Base-by-base conservation (phyloP, 495 filamentous ascomycete genomes). In the Penicillium odoratum region DNA sequence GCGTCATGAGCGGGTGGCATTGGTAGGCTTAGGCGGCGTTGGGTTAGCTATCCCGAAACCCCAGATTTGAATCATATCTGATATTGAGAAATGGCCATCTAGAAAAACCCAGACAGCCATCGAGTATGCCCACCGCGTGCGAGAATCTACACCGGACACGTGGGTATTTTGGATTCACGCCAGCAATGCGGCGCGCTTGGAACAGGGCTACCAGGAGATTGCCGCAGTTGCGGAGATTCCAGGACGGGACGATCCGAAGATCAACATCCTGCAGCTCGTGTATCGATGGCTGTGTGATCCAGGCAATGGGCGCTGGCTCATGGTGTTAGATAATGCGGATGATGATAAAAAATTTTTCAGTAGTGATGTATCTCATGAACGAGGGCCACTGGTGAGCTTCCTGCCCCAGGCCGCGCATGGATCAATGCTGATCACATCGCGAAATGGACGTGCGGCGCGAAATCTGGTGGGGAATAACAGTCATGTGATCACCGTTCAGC, bases 61-160 rank as follows among this genome's bases (percentile, higher is more conserved):
- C n/a, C n/a, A n/a, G n/a, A 16, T 0, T 49, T 0, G 13, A 31
- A 28, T 49, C 1, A 49, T 1, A 49, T 33, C 26, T 49, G 10
- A 49, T 31, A n/a, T n/a, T n/a, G n/a, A n/a, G 4, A 1, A 1
- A 30, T 49, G n/a, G 15, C 47, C 28, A 11, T n/a, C 31, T 31
- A 36, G 77, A 10, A 84, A 84, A 69, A 78, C 78, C 2, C 78
- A 83, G 55, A 74, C 83, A 46, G 81, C 81, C 4, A 75, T 85
- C 40, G 75, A 79, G 55, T 78, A 76, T 55, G 66, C 65, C 7
- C 80, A 78, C 64, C 66, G 68, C 36, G 63, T 70, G 7, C 52
- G 60, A 56, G 63, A 72, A 21, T 33, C 53, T 2, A 51, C 61
- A n/a, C 73, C 76, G 4, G 61, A 70, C 11, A 60, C 58, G 1